These are phyloP conservation scores for Rhipidocladum racemiflorum DNA, from an alignment of 176 grass and related monocot genomes.

Conservation along the genomic window DNA sequence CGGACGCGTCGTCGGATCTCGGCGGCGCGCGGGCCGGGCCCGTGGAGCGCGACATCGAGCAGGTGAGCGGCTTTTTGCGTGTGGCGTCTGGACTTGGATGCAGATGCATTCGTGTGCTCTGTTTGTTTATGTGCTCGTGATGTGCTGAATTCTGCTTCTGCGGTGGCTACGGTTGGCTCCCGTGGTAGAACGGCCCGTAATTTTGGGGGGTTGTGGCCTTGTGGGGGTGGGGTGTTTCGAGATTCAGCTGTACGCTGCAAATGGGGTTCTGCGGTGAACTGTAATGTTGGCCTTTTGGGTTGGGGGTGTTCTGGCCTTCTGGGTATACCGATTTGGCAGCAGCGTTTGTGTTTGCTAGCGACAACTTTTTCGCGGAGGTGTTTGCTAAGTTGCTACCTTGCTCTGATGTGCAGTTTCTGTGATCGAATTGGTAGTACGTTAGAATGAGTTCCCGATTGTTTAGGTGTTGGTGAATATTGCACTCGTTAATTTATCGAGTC, in stretches of 20 bases:
- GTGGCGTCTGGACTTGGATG: not conserved
- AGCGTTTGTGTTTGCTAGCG: not conserved
- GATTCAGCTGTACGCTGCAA: not conserved
- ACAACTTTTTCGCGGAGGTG: not conserved
- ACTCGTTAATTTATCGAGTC: not conserved
- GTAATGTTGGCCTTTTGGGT: not conserved
- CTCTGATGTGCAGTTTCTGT: not conserved
- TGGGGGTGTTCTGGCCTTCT: not conserved
- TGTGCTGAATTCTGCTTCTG: not conserved
- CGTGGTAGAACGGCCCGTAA: not conserved
- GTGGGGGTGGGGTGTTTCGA: too few relatives aligned
- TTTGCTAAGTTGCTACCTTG: not conserved
- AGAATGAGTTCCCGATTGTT: not conserved
- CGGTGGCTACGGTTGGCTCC: not conserved
- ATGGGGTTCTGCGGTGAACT: conserved; percentile 16
- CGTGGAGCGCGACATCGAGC: conserved; percentile 81
- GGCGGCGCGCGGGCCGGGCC: conserved; percentile 39
- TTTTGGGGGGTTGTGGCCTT: too few relatives aligned
- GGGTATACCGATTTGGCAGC: not conserved
- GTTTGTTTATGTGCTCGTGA: not conserved
- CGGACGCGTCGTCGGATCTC: conserved; percentile 64
- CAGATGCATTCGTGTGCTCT: conserved; percentile 2
- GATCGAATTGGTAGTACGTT: not conserved
- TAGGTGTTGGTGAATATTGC: not conserved
- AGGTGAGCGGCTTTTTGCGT: conserved; percentile 37